A percentile compares a stretch with the other conserved stretches of the same genome.
These are phyloP conservation scores for Solanum peruvianum DNA, from an alignment of 257 asterid genomes.

Conservation along the genomic window DNA sequence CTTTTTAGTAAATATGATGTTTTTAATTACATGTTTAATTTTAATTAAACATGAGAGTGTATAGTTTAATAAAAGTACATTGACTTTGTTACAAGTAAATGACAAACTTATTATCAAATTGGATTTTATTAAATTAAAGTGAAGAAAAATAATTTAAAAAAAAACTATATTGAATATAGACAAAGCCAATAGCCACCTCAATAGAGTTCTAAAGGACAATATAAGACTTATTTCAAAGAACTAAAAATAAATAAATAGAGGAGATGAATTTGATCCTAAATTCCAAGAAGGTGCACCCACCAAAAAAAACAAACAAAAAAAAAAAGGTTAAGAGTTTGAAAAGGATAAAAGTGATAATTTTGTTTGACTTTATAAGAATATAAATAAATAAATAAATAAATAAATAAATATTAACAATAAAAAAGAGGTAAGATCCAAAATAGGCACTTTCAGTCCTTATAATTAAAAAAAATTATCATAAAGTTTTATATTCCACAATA, in stretches of 20 bases:
- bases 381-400: not conserved
- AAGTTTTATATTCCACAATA: not conserved
- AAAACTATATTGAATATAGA: not conserved
- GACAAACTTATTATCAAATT: not conserved
- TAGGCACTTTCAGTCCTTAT: not conserved
- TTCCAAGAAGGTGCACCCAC: slow-evolving; percentile 8
- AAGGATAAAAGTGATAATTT: not conserved
- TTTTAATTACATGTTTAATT: not conserved
- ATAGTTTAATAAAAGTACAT: not conserved
- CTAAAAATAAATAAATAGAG: not conserved
- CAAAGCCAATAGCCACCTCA: not conserved
- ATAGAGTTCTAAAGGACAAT: not conserved
- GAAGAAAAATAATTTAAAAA: not conserved
- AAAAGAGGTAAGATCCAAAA: not conserved
- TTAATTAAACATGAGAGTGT: not conserved
- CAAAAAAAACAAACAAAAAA: not conserved
- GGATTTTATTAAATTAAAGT: not conserved
- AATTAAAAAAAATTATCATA: not conserved
- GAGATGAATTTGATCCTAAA: slow-evolving; percentile 12
- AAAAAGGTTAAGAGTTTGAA: not conserved
- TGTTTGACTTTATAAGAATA: not conserved
- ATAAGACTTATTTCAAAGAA: not conserved
- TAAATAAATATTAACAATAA: not conserved
- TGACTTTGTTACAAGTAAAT: not conserved
- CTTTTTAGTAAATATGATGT: not conserved